A percentile compares a stretch with the other conserved stretches of the same genome.
Evolutionary conservation across 2,329 filamentous ascomycete species (phyloP).

Genomic region (Clathrospora elynae): DNA sequence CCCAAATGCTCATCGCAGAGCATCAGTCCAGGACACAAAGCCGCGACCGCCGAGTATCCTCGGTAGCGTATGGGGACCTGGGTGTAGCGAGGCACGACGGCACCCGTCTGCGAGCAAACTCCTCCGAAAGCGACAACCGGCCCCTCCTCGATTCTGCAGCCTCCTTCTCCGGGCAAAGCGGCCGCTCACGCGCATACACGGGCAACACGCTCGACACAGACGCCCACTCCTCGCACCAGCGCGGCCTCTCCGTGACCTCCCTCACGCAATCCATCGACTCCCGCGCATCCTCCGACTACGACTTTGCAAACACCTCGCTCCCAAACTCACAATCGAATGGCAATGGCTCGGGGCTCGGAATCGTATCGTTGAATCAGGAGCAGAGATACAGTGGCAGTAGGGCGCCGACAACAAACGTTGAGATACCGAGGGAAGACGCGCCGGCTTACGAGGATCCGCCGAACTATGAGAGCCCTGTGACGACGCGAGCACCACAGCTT

Average conservation of each 20-base stretch:
- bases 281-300: slow-evolving; percentile 46
- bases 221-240: slow-evolving; percentile 43
- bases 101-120: slow-evolving; percentile 73
- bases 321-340: slow-evolving; percentile 24
- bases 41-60: slow-evolving; percentile 71
- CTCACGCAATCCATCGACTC: slow-evolving; percentile 45
- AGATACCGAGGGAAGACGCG: slow-evolving; percentile 41
- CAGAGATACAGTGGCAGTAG: slow-evolving; percentile 40
- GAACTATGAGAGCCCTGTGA: slow-evolving; percentile 53
- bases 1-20: slow-evolving; percentile 59
- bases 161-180: slow-evolving; percentile 57
- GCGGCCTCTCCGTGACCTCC: slow-evolving; percentile 52
- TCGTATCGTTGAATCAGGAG: slow-evolving; percentile 48
- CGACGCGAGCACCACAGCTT: slow-evolving; percentile 40
- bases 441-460: slow-evolving; percentile 56
- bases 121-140: slow-evolving; percentile 71
- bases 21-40: slow-evolving; percentile 60
- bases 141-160: slow-evolving; percentile 75
- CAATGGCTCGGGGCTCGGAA: slow-evolving; percentile 50
- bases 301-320: slow-evolving; percentile 34
- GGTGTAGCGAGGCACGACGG: slow-evolving; percentile 79
- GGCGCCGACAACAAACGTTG: slow-evolving; percentile 28
- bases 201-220: slow-evolving; percentile 36
- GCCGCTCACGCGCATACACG: slow-evolving; percentile 31
- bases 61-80: slow-evolving; percentile 76